These are phyloP conservation scores for Themeda triandra DNA, from an alignment of 176 grass and related monocot genomes.

Conservation along the genomic window DNA sequence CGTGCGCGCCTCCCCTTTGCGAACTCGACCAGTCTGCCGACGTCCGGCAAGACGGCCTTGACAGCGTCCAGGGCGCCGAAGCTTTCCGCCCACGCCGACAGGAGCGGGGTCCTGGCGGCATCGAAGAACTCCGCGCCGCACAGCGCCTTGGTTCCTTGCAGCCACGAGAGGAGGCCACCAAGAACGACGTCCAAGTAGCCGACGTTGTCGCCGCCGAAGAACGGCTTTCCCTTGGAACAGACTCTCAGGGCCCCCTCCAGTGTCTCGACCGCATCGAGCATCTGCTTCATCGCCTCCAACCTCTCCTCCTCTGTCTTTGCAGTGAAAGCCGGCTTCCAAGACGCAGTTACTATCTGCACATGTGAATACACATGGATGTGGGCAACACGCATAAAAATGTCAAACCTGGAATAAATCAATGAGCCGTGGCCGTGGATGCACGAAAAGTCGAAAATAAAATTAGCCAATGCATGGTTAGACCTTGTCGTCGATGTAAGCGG, in stretches of 20 bases:
- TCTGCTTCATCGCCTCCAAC: neutral
- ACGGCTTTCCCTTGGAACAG: neutral
- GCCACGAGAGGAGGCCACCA: neutral
- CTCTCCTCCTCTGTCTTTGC: conserved; percentile 27
- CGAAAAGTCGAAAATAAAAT: too few species aligned
- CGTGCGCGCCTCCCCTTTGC: neutral
- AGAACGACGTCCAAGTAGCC: neutral
- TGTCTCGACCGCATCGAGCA: neutral
- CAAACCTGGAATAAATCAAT: neutral
- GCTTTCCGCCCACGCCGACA: neutral
- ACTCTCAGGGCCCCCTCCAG: conserved; percentile 27
- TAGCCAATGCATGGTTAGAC: neutral
- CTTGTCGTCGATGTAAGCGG: conserved; percentile 43
- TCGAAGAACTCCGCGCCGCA: conserved; percentile 6
- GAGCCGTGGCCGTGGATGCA: too few species aligned
- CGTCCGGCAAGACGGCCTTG: neutral
- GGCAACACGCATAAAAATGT: neutral
- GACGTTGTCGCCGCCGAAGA: neutral
- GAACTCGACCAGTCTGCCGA: neutral
- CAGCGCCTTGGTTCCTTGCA: conserved; percentile 1
- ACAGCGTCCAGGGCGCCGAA: neutral
- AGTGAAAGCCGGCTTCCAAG: neutral
- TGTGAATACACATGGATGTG: too few species aligned
- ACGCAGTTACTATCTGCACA: neutral
- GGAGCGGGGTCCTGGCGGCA: conserved; percentile 8